Percentiles rank a stretch among this genome's conserved stretches.
Conservation (phyloP, 148 eudicot species). For the Vaccinium corymbosum region DNA sequence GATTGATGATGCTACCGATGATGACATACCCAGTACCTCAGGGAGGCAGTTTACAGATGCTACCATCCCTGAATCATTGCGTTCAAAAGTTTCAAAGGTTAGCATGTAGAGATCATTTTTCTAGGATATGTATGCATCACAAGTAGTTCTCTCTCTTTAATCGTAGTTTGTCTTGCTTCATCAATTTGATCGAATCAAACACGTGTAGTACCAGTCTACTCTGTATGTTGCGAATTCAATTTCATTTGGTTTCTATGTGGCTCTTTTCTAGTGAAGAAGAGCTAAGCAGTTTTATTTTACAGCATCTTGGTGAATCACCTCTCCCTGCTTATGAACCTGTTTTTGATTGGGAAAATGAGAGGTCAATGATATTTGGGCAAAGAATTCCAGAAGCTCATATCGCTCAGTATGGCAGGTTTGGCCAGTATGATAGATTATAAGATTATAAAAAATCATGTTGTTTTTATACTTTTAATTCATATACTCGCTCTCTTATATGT, state of each 20-base stretch:
- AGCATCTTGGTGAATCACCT: constrained; percentile 93
- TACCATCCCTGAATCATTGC: constrained; percentile 31
- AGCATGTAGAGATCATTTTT: constrained; percentile 15
- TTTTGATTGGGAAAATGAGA: constrained; percentile 98
- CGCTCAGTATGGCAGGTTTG: constrained; percentile 71
- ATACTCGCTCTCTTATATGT: not conserved
- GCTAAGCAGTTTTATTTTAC: constrained; percentile 29
- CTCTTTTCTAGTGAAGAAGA: not conserved
- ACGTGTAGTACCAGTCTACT: not conserved
- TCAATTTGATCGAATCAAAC: constrained; percentile 5
- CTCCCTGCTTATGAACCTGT: constrained; percentile 95
- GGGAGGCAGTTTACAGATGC: constrained; percentile 70
- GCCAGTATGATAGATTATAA: constrained; percentile 4
- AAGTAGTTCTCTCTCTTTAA: not conserved
- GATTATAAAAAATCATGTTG: not conserved
- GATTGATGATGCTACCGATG: constrained; percentile 65
- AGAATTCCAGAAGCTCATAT: constrained; percentile 67
- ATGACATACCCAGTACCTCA: constrained; percentile 83
- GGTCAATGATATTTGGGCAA: constrained; percentile 91
- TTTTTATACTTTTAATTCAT: not conserved
- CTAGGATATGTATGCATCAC: not conserved
- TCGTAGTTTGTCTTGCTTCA: not conserved
- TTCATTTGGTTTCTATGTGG: constrained; percentile 12
- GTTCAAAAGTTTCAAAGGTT: constrained; percentile 34
- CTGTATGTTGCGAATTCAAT: not conserved